Conservation (phyloP, 169 alveolate genomes). For the Cryptosporidium muris region DNA sequence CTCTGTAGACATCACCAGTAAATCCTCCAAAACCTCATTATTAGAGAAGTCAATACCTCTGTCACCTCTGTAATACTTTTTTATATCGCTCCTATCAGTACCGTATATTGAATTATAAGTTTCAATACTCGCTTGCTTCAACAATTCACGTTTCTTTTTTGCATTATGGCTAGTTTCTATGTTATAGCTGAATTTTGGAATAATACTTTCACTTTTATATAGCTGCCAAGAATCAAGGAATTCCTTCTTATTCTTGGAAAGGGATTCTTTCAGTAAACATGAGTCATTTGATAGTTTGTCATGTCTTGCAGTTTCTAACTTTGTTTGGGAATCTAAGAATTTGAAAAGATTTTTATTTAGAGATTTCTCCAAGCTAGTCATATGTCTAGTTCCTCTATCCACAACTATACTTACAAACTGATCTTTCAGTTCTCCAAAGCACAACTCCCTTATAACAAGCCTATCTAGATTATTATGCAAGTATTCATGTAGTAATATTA, state of each 20-base stretch:
- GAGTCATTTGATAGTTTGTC: background rate
- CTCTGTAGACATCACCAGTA: background rate
- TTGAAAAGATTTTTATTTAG: slow-evolving; percentile 10
- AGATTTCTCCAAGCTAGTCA: background rate
- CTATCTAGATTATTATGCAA: background rate
- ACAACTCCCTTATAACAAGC: background rate
- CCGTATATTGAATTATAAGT: too few species aligned
- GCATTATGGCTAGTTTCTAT: too few species aligned
- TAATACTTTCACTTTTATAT: too few species aligned
- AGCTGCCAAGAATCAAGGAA: too few species aligned
- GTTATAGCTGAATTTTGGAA: too few species aligned
- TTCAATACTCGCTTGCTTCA: too few species aligned
- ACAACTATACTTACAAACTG: slow-evolving; percentile 12
- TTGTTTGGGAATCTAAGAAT: slow-evolving; percentile 14
- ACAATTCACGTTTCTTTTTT: too few species aligned
- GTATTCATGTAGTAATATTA: too few species aligned
- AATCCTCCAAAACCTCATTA: background rate
- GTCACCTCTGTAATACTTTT: slow-evolving; percentile 9
- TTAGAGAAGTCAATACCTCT: slow-evolving; percentile 38
- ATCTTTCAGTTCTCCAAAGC: slow-evolving; percentile 1
- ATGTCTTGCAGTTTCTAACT: background rate
- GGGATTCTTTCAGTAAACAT: too few species aligned
- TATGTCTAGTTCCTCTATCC: slow-evolving; percentile 3
- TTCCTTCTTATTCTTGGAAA: too few species aligned
- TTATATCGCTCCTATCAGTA: too few species aligned